Percentiles rank a stretch among this genome's conserved stretches.
phyloP scores from a whole-genome alignment of 441 rosid species.

The Gossypium lobatum region DNA sequence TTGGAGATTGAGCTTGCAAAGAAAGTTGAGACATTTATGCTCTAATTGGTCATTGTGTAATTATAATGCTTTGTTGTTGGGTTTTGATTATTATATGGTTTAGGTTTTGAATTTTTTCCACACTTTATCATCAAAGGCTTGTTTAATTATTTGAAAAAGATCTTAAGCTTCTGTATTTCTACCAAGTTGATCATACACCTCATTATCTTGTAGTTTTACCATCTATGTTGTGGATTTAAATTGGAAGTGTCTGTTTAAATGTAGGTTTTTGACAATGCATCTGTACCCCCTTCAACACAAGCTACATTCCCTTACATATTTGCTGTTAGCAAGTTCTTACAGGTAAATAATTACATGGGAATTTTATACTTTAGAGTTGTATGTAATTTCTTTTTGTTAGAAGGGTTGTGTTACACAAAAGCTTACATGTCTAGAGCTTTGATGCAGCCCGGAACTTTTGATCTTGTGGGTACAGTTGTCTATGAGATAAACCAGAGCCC shows the following conservation, averaged over 20 bases:
- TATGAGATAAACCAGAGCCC: constrained; percentile 82
- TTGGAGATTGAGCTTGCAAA: not conserved
- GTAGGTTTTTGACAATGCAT: constrained; percentile 85
- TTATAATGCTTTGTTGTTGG: not conserved
- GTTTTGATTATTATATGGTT: not conserved
- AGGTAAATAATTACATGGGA: constrained; percentile 41
- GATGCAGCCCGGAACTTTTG: constrained; percentile 86
- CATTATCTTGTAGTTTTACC: not conserved
- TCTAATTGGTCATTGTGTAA: not conserved
- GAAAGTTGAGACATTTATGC: not conserved
- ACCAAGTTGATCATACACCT: not conserved
- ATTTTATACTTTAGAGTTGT: not conserved
- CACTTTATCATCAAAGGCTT: not conserved
- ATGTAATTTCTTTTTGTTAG: not conserved
- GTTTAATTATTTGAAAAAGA: not conserved
- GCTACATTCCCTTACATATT: constrained; percentile 84
- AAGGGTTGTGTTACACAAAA: not conserved
- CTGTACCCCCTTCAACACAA: constrained; percentile 74
- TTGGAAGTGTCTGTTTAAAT: constrained; percentile 14
- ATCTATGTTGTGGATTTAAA: not conserved
- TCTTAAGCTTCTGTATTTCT: not conserved
- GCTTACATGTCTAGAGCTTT: constrained; percentile 8
- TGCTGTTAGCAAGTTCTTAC: constrained; percentile 89
- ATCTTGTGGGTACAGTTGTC: constrained; percentile 77
- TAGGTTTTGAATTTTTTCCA: not conserved